Percentiles rank a stretch among this genome's conserved stretches.
Evolutionary conservation across 2,329 filamentous ascomycete genomes (phyloP).

Genomic region (Amauroascus verrucosus): DNA sequence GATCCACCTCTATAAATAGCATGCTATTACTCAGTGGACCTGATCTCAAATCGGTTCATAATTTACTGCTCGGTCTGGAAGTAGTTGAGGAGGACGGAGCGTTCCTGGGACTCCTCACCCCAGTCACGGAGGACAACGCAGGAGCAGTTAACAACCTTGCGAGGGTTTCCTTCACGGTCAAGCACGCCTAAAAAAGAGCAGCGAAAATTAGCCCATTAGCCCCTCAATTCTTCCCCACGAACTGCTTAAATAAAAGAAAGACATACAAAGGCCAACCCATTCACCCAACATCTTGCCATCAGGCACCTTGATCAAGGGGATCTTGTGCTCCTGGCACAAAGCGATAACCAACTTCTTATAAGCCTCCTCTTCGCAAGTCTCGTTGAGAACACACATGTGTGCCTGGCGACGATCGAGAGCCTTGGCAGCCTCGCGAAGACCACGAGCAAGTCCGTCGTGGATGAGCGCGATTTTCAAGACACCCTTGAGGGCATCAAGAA

Average conservation of each 20-base stretch:
- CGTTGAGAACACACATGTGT: constrained; percentile 99
- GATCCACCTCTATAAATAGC: background rate
- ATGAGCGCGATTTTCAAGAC: constrained; percentile 97
- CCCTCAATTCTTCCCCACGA: background rate
- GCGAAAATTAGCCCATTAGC: constrained; percentile 11
- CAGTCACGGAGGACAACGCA: constrained; percentile 99
- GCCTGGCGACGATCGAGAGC: constrained; percentile 96
- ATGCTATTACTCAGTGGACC: background rate
- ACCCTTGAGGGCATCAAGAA: constrained; percentile 96
- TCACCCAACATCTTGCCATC: constrained; percentile 99
- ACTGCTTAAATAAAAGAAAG: constrained; percentile 1
- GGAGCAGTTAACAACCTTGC: constrained; percentile 99
- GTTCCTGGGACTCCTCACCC: constrained; percentile 99
- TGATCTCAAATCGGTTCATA: background rate
- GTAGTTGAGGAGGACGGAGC: constrained; percentile 98
- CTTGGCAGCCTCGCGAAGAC: constrained; percentile 97
- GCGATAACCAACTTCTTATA: constrained; percentile 99
- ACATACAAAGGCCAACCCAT: constrained; percentile 97
- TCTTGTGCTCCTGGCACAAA: constrained; percentile 99
- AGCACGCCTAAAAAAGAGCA: constrained; percentile 62
- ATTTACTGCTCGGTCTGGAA: constrained; percentile 65
- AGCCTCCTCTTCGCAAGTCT: constrained; percentile 99
- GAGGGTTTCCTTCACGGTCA: constrained; percentile 97
- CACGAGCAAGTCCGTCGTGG: constrained; percentile 98
- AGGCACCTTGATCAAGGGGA: constrained; percentile 98